Evolutionary conservation across 2,329 filamentous ascomycete genomes (phyloP), one percentile per base, ranked within the genome.

Genomic region (Alternaria ethzedia): DNA sequence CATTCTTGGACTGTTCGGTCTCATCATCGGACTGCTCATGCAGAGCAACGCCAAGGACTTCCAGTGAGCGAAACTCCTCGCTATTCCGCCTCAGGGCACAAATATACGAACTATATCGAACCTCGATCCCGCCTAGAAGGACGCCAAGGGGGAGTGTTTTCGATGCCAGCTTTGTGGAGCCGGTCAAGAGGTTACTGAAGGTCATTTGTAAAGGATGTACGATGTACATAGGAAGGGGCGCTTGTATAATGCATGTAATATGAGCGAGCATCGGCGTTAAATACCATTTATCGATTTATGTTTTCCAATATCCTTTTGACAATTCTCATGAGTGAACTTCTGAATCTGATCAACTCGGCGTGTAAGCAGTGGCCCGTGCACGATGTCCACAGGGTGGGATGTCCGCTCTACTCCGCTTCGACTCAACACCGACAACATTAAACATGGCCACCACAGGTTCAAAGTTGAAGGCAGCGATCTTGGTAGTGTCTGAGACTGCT

Each of bases 401-500:
- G 65, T 59, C 54, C 60, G 57, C 68, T 70, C 65, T 70, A 65
- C 72, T 62, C 56, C 61, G 65, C 63, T 54, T 47, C 11, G n/a
- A 63, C 69, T 64, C 56, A 63, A 69, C 64, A 26, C 26, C 44
- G 23, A 57, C 67, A 55, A 54, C 61, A 54, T 56, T 26, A 65
- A 73, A 62, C 32, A 80, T 80, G 78, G 74, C 69, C 64, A 63
- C 65, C 61, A 47, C 63, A 47, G 78, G 82, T 59, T 62, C 61
- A 30, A 82, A 83, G 59, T 83, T 98, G 12, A 91, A 84, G 76
- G 91, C 90, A 32, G 92, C 91, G 8, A 90, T 99, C 52, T 85
- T 99, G 57, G 87, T 98, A 69, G 86, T 99, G 43, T 98, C 96
- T 1, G 96, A 96, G 54, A 99, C 96, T 6, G 96, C 94, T 6